These are phyloP conservation scores for Serpula lacrymans DNA, from an alignment of 768 basidiomycete genomes.

Conservation along the genomic window DNA sequence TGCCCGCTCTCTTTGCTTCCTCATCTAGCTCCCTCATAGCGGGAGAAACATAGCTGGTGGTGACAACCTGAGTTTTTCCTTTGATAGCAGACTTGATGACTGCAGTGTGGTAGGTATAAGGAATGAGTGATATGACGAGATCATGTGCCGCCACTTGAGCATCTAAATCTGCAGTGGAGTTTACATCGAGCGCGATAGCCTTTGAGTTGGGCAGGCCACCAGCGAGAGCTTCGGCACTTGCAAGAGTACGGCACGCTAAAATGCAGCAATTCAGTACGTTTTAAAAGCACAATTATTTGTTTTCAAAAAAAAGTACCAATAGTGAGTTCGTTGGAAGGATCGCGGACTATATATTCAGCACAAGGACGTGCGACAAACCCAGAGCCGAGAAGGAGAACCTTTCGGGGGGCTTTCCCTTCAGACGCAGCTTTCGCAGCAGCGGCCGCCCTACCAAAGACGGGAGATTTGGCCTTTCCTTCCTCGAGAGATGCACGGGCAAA, in stretches of 20 bases:
- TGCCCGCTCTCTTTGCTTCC: slow-evolving; percentile 80
- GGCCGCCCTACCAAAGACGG: slow-evolving; percentile 69
- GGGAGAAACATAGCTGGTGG: slow-evolving; percentile 92
- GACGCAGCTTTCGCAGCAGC: slow-evolving; percentile 39
- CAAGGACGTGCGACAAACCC: slow-evolving; percentile 97
- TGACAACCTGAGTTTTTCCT: slow-evolving; percentile 89
- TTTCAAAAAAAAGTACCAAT: slow-evolving; percentile 65
- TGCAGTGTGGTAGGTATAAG: slow-evolving; percentile 84
- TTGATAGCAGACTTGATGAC: slow-evolving; percentile 88
- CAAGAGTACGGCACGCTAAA: slow-evolving; percentile 84
- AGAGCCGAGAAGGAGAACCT: slow-evolving; percentile 86
- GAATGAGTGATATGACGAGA: slow-evolving; percentile 94
- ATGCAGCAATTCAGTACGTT: slow-evolving; percentile 2
- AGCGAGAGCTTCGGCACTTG: slow-evolving; percentile 66
- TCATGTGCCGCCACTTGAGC: slow-evolving; percentile 81
- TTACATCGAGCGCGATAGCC: slow-evolving; percentile 81
- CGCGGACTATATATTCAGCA: slow-evolving; percentile 87
- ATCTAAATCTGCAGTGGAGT: slow-evolving; percentile 67
- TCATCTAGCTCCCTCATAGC: slow-evolving; percentile 86
- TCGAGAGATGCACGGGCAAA: slow-evolving; percentile 76
- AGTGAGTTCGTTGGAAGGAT: slow-evolving; percentile 78
- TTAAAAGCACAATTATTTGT: background rate
- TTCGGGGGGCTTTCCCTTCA: slow-evolving; percentile 50
- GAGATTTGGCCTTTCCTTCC: slow-evolving; percentile 67
- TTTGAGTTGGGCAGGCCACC: slow-evolving; percentile 65